Conservation (phyloP, 345 rosid genomes). For the Gossypioides kirkii region DNA sequence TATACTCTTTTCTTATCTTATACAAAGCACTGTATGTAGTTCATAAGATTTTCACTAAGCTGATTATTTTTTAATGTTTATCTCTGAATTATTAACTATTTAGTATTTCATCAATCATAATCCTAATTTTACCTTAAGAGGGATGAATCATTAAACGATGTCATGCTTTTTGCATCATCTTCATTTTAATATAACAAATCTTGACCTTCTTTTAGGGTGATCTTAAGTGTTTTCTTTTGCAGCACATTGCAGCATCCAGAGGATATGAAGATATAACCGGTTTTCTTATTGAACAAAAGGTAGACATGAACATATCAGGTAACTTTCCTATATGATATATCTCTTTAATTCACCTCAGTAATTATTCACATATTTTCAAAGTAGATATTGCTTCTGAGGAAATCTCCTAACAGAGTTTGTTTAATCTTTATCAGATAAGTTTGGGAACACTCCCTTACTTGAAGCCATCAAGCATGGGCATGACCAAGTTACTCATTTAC, state of each 20-base stretch:
- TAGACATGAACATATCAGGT: conserved; percentile 47
- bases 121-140: no score
- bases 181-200: no score
- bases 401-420: not conserved
- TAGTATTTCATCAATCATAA: no score
- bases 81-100: no score
- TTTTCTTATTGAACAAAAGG: conserved; percentile 60
- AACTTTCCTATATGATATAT: not conserved
- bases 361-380: not conserved
- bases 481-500: conserved; percentile 52
- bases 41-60: no score
- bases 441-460: conserved; percentile 67
- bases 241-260: conserved; percentile 79
- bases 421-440: conserved; percentile 38
- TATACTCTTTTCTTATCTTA: not conserved
- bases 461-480: conserved; percentile 76
- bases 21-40: not conserved
- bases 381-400: not conserved
- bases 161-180: no score
- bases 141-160: no score
- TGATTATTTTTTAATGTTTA: no score
- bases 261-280: conserved; percentile 60
- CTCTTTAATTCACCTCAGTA: not conserved
- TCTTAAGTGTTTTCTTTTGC: conserved; percentile 3
- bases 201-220: not conserved